Evolutionary conservation across 176 grass and related monocot species (phyloP), one percentile per base, ranked within the genome.

Genomic region (Ensete ventricosum): DNA sequence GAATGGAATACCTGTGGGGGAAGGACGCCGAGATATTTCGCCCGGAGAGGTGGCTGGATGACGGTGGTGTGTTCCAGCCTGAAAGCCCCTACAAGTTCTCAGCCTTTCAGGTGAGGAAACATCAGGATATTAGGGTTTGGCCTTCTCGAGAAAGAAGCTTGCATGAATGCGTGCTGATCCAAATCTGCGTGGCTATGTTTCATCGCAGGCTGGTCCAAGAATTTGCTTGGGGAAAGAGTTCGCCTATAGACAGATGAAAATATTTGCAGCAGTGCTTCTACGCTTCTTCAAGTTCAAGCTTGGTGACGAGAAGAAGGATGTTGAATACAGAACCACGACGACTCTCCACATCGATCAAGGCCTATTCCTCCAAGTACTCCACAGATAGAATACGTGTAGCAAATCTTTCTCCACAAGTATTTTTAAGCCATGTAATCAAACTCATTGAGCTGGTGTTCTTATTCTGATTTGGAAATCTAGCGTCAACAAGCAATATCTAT

Each of bases 151-250:
- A 43, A 43, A 43, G 34, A 6, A 17, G 54, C 17, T 52, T 19
- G 8, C 24, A 9, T 3, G 9, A 43, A 14, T 34, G 22, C 22
- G 22, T 23, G 62, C 5, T 27, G 2, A 74, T 27, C 11, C 60
- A 7, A 11, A 53, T 12, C 81, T 54, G 81, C 26, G 19, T 14
- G 73, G n/a, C 60, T 65, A 2, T 25, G 9, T 69, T 74, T 11
- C 64, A 43, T 3, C 6, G 12, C 64, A 89, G 92, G 92, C 89
- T 1, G 92, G 92, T 5, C 89, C 89, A 72, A 82, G 92, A 6
- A 78, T 96, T 19, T 96, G 92, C 57, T 71, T 96, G 76, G 92
- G 92, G 1, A 96, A 86, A 79, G 92, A 92, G n/a, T 96, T 96
- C 26, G 92, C 92, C 1, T 96, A 92, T 53, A 84, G 89, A 25